Base-by-base conservation (phyloP, 1,284 basidiomycete species). In the Psilocybe mexicana region DNA sequence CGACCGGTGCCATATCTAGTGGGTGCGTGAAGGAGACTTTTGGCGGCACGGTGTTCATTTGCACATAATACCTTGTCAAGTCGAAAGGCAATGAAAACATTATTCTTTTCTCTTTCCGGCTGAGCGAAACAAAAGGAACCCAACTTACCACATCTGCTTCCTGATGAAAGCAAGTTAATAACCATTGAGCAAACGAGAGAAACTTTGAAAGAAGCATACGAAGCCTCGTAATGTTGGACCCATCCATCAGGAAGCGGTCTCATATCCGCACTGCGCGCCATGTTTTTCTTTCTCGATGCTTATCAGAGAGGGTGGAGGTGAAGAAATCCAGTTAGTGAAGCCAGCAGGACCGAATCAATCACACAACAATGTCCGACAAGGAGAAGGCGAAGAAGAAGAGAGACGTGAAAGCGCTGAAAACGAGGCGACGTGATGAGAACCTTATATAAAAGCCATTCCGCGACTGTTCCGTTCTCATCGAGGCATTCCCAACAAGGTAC, bases 211-310 rank as follows among this genome's bases (percentile, higher is more conserved):
- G 14, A 38, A 28, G 69, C 72, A 57, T 55, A 76, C 75, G 67
- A 63, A 26, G 67, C 52, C 58, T 76, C 73, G 57, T 65, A 69
- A 55, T 74, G 68, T 35, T 72, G 66, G 38, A 56, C 61, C 75
- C 75, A 77, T 14, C 74, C 75, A 38, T 66, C 54, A 10, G 74
- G 74, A 30, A 76, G 60, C 24, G 69, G 66, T 26, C 72, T 64
- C 23, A 52, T 62, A 57, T 73, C 72, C 45, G 70, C 65, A 59
- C 72, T 72, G 26, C 59, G 40, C 43, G 53, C 59, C 23, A 40
- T 40, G 38, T n/a, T 46, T 30, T 54, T 47, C n/a, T 42, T 57
- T 25, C 48, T 43, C 14, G 38, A 12, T 28, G 35, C 1, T 2
- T 48, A 23, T 35, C 46, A 30, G 6, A 8, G 6, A 30, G 25